These are phyloP conservation scores for Eurotiales sp. DNA, from an alignment of 2,329 filamentous ascomycete species.

Conservation along the genomic window DNA sequence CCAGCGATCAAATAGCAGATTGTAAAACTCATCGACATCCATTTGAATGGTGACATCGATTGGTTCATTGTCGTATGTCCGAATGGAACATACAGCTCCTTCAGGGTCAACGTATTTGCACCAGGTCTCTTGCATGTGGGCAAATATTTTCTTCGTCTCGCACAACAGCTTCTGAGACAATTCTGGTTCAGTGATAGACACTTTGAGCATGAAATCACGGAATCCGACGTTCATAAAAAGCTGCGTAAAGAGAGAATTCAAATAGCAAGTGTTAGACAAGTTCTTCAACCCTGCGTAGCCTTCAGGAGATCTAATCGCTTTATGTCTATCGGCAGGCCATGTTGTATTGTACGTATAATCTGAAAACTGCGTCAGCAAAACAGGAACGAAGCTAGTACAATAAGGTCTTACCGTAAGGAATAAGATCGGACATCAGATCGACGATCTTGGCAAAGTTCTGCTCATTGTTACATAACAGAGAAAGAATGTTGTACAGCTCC, in stretches of 20 bases:
- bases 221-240: constrained; percentile 94
- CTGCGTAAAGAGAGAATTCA: constrained; percentile 91
- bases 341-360: constrained; percentile 61
- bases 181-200: constrained; percentile 53
- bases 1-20: constrained; percentile 85
- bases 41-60: constrained; percentile 91
- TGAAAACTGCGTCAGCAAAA: constrained; percentile 19
- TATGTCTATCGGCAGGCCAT: constrained; percentile 61
- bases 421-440: constrained; percentile 48
- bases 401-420: constrained; percentile 43
- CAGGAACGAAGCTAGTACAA: constrained; percentile 17
- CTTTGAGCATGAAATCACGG: constrained; percentile 72
- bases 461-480: constrained; percentile 51
- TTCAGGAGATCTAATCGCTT: constrained; percentile 67
- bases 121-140: constrained; percentile 78
- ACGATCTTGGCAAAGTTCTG: constrained; percentile 52
- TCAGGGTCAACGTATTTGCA: constrained; percentile 69
- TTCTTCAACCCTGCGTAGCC: constrained; percentile 91
- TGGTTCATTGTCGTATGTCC: constrained; percentile 72
- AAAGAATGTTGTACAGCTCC: constrained; percentile 59
- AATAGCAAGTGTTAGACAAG: constrained; percentile 92
- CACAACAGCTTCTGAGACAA: constrained; percentile 64
- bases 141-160: constrained; percentile 78
- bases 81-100: constrained; percentile 69
- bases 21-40: constrained; percentile 98